Evolutionary conservation across 768 basidiomycete species (phyloP).

Genomic region (Suillus alpinus): DNA sequence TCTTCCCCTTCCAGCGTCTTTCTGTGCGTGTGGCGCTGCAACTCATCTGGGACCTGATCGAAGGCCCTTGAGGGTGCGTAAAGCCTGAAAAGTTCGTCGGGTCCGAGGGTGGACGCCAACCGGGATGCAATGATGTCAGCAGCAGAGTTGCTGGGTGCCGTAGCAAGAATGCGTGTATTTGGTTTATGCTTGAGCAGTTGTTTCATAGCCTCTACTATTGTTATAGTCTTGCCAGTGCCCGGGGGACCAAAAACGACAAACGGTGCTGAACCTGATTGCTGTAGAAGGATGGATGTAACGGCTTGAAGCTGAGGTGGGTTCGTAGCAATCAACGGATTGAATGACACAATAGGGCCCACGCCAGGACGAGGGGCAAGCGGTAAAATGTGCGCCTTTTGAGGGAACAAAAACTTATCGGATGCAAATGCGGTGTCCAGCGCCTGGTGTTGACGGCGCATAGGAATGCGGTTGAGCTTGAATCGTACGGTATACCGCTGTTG

Average conservation of each 20-base stretch:
- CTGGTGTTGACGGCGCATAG: constrained; percentile 55
- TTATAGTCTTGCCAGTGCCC: constrained; percentile 70
- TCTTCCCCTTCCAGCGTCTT: constrained; percentile 24
- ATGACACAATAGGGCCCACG: constrained; percentile 18
- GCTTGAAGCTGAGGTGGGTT: constrained; percentile 51
- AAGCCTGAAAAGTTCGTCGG: constrained; percentile 47
- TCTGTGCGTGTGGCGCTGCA: constrained; percentile 37
- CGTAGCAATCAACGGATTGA: constrained; percentile 41
- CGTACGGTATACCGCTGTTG: constrained; percentile 45
- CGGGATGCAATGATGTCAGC: constrained; percentile 56
- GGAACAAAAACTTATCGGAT: constrained; percentile 47
- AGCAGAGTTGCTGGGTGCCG: constrained; percentile 67
- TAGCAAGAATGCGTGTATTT: constrained; percentile 51
- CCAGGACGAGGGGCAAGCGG: not conserved
- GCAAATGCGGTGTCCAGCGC: constrained; percentile 40
- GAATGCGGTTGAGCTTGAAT: constrained; percentile 54
- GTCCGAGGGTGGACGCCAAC: constrained; percentile 33
- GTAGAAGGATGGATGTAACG: constrained; percentile 44
- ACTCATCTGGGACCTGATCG: constrained; percentile 34
- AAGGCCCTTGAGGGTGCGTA: constrained; percentile 46
- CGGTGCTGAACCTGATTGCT: constrained; percentile 45
- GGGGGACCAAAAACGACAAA: constrained; percentile 66
- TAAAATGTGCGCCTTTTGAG: constrained; percentile 19
- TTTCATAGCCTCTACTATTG: constrained; percentile 58
- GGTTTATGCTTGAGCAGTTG: constrained; percentile 48